Conservation (phyloP, 345 rosid species). For the Turritis glabra region DNA sequence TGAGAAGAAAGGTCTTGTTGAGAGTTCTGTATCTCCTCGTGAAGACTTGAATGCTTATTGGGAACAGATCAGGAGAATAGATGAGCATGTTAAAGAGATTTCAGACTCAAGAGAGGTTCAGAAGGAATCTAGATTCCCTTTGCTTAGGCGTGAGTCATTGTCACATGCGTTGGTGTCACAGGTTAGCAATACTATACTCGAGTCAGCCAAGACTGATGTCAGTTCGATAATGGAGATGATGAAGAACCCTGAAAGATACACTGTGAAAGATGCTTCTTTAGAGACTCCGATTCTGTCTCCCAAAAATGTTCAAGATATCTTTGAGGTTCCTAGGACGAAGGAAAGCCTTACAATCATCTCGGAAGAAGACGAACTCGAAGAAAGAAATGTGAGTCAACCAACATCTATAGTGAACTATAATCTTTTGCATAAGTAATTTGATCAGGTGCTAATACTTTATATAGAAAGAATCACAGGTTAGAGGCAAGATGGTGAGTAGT, state of each 20-base stretch:
- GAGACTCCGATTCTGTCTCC: conserved; percentile 24
- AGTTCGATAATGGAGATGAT: conserved; percentile 36
- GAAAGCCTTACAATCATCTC: conserved; percentile 44
- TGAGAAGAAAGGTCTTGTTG: conserved; percentile 39
- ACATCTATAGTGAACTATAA: not conserved
- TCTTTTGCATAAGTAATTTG: not conserved
- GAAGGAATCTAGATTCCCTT: conserved; percentile 27
- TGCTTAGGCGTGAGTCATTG: conserved; percentile 42
- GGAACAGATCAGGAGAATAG: conserved; percentile 64
- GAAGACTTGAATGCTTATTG: conserved; percentile 51
- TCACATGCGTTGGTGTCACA: conserved; percentile 46
- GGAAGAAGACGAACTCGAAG: conserved; percentile 37
- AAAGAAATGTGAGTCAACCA: conserved; percentile 20
- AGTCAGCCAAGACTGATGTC: conserved; percentile 36
- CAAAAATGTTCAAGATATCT: conserved; percentile 55
- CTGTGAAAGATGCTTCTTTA: conserved; percentile 26
- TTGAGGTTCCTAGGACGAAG: conserved; percentile 56
- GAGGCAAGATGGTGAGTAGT: conserved; percentile 47
- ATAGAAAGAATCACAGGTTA: conserved; percentile 24
- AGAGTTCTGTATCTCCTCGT: conserved; percentile 35
- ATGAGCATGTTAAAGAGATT: conserved; percentile 51
- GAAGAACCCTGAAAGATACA: conserved; percentile 28
- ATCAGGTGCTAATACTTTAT: conserved; percentile 8
- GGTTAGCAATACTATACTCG: conserved; percentile 34
- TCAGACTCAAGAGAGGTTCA: conserved; percentile 45